Evolutionary conservation across 2,329 filamentous ascomycete genomes (phyloP).

Genomic region (Fusarium humuli): DNA sequence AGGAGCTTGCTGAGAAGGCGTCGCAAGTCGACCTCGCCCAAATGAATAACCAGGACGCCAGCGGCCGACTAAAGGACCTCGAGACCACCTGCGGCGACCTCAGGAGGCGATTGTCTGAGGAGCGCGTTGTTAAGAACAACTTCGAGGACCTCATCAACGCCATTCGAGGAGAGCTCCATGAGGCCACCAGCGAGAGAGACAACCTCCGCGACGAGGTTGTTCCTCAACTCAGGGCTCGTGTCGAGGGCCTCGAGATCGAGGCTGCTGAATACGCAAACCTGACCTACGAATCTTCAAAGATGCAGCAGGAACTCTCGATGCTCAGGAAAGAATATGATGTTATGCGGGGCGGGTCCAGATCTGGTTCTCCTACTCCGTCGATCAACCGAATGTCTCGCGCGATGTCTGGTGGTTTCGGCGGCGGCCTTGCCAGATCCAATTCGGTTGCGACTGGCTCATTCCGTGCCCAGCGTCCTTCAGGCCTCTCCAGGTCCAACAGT

Average conservation of each 20-base stretch:
- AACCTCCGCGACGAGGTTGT: slow-evolving; percentile 90
- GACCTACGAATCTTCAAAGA: slow-evolving; percentile 82
- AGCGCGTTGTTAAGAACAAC: slow-evolving; percentile 88
- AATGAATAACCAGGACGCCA: slow-evolving; percentile 67
- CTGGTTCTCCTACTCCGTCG: slow-evolving; percentile 40
- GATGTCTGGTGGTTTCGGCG: slow-evolving; percentile 62
- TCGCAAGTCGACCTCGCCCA: slow-evolving; percentile 69
- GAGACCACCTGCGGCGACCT: slow-evolving; percentile 85
- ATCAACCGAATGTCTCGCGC: slow-evolving; percentile 46
- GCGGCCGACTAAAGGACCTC: slow-evolving; percentile 77
- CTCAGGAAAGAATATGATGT: slow-evolving; percentile 76
- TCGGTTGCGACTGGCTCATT: slow-evolving; percentile 70
- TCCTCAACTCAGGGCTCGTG: slow-evolving; percentile 78
- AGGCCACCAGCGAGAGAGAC: slow-evolving; percentile 87
- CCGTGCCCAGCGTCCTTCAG: slow-evolving; percentile 53
- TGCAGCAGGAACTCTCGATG: slow-evolving; percentile 85
- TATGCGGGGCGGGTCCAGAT: slow-evolving; percentile 58
- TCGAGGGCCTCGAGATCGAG: slow-evolving; percentile 82
- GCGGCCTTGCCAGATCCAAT: slow-evolving; percentile 72
- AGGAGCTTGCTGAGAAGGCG: slow-evolving; percentile 82
- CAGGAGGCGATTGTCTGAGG: slow-evolving; percentile 83
- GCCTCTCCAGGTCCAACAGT: slow-evolving; percentile 70
- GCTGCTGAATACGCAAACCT: slow-evolving; percentile 78
- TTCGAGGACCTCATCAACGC: slow-evolving; percentile 92
- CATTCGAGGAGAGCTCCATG: slow-evolving; percentile 84